phyloP scores from a whole-genome alignment of 306 rosid genomes.

The Pyrus bretschneideri region DNA sequence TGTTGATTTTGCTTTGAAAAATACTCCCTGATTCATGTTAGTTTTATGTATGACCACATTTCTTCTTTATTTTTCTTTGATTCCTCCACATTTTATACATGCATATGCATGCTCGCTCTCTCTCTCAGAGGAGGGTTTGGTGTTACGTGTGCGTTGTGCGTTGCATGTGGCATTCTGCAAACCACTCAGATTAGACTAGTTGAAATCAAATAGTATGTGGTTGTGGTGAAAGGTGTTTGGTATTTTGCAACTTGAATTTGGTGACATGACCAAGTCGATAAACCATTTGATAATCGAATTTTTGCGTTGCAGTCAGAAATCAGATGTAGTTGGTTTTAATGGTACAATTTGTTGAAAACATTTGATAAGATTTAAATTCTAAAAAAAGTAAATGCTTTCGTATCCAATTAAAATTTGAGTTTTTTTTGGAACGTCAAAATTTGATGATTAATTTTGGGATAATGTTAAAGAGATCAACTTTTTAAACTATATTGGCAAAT shows the following conservation, averaged over 20 bases:
- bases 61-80: constrained; percentile 11
- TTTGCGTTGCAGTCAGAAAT: constrained; percentile 4
- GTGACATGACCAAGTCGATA: constrained; percentile 35
- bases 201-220: constrained; percentile 30
- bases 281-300: constrained; percentile 32
- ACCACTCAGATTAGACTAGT: constrained; percentile 7
- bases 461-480: no score
- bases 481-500: no score
- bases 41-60: constrained; percentile 14
- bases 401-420: no score
- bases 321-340: constrained; percentile 4
- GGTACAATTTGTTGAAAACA: not conserved
- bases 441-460: no score
- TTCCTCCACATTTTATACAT: constrained; percentile 26
- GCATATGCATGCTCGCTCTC: constrained; percentile 11
- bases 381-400: no score
- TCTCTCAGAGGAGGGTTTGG: not conserved
- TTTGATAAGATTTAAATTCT: no score
- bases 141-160: not conserved
- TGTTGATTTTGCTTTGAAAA: constrained; percentile 25
- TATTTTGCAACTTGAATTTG: constrained; percentile 25
- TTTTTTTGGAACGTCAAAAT: no score
- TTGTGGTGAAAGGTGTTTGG: constrained; percentile 20
- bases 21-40: constrained; percentile 19
- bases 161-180: constrained; percentile 7